Evolutionary conservation across 2,329 filamentous ascomycete genomes (phyloP), one percentile per base, ranked within the genome.

Genomic region (Alternaria gaisen): DNA sequence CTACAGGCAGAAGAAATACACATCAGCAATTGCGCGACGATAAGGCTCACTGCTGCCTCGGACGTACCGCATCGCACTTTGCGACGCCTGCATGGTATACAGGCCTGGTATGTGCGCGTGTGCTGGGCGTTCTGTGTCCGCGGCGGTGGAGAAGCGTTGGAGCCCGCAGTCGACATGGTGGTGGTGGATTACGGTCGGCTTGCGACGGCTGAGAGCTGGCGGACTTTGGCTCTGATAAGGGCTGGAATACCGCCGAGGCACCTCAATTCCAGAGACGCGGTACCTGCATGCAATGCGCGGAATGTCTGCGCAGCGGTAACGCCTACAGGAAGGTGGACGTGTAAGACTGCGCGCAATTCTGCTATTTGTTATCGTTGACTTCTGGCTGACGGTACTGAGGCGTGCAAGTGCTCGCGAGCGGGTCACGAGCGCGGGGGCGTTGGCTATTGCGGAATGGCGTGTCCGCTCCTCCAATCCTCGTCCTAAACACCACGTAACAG

Each of bases 21-120:
- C 32, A 34, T 64, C 50, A 61, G 48, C 59, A 56, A 42, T 43
- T 38, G 36, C 41, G 24, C 46, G 12, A 32, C 34, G 12, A 26
- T n/a, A 20, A 11, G 14, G 22, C 30, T 32, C 51, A 32, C 76
- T 38, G 28, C 36, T 40, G 38, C 14, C 20, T 22, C 1, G 51
- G 34, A 65, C 64, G 43, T 68, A 73, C 88, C 86, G 76, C 86
- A 88, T 53, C 85, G 83, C 72, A 78, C 86, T 69, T 88, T 88
- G 63, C 86, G 80, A 36, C 83, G 81, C 30, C 86, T 80, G 72
- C 86, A 88, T 24, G 83, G 83, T 55, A 84, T 84, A 68, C 85
- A 83, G 57, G 82, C 82, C 77, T 80, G 73, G 63, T 79, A 80
- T 42, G 76, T 79, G 52, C 77, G 72, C 20, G 75, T 79, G 61